phyloP scores from a whole-genome alignment of 1,139 yeast species.

The Hansenula sp. region DNA sequence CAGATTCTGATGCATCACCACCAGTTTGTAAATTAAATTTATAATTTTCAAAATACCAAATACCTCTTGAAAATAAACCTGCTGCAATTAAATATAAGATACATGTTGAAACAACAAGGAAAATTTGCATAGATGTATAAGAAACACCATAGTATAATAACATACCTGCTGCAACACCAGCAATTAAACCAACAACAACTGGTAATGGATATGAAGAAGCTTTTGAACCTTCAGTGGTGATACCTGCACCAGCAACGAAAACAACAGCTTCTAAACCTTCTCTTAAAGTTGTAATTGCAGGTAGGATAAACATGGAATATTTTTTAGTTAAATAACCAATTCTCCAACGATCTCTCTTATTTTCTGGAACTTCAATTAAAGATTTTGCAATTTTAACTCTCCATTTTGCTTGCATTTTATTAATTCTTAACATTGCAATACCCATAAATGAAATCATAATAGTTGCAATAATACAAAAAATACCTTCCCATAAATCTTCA shows the following conservation, averaged over 20 bases:
- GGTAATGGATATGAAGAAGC: conserved; percentile 82
- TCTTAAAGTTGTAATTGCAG: conserved; percentile 78
- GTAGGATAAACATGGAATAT: conserved; percentile 75
- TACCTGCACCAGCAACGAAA: conserved; percentile 86
- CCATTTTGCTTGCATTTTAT: conserved; percentile 89
- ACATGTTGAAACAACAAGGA: conserved; percentile 76
- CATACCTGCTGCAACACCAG: conserved; percentile 68
- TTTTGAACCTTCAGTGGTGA: conserved; percentile 40
- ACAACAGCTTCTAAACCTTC: conserved; percentile 93
- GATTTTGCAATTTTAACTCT: conserved; percentile 24
- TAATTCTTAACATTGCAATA: conserved; percentile 74
- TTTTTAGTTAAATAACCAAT: conserved; percentile 40
- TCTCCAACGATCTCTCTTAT: conserved; percentile 30
- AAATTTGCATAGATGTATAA: conserved; percentile 66
- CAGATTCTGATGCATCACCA: conserved; percentile 85
- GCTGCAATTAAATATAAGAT: conserved; percentile 82
- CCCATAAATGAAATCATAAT: conserved; percentile 88
- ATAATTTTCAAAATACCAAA: conserved; percentile 79
- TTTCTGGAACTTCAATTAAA: conserved; percentile 36
- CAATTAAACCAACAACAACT: conserved; percentile 67
- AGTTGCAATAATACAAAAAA: conserved; percentile 77
- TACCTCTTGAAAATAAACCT: conserved; percentile 84
- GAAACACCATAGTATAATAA: conserved; percentile 74
- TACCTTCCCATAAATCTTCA: conserved; percentile 90
- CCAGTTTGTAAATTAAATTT: conserved; percentile 62